These are phyloP conservation scores for Harringtonia lauricola DNA, from an alignment of 2,329 filamentous ascomycete species.

Conservation along the genomic window DNA sequence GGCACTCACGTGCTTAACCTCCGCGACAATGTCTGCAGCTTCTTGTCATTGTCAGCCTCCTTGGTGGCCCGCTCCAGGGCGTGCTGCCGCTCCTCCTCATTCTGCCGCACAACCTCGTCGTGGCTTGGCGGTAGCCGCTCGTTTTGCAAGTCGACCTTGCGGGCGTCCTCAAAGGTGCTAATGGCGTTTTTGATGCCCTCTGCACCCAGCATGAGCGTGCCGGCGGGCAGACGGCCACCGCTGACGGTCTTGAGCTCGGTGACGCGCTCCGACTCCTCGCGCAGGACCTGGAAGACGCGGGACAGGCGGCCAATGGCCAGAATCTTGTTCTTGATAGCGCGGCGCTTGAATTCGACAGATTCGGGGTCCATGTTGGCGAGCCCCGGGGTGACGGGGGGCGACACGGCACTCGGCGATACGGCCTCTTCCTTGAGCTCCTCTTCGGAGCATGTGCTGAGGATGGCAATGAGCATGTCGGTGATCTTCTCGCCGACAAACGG, in stretches of 20 bases:
- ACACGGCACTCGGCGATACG: constrained; percentile 55
- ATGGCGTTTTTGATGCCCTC: constrained; percentile 99
- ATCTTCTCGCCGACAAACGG: constrained; percentile 99
- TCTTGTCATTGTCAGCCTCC: constrained; percentile 86
- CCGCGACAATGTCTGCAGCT: constrained; percentile 75
- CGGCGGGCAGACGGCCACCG: constrained; percentile 82
- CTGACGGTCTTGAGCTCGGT: constrained; percentile 96
- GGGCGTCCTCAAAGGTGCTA: constrained; percentile 88
- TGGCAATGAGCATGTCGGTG: constrained; percentile 98
- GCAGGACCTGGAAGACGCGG: constrained; percentile 94
- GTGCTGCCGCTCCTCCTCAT: constrained; percentile 67
- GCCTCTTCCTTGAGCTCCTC: constrained; percentile 91
- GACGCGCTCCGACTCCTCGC: constrained; percentile 92
- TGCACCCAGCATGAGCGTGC: constrained; percentile 93
- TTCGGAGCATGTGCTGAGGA: constrained; percentile 97
- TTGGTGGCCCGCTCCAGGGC: constrained; percentile 77
- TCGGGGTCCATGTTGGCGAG: constrained; percentile 51
- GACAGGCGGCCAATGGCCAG: constrained; percentile 92
- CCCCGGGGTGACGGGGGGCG: constrained; percentile 51
- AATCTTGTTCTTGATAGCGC: constrained; percentile 99
- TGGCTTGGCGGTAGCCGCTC: constrained; percentile 86
- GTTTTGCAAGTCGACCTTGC: constrained; percentile 95
- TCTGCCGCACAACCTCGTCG: constrained; percentile 79
- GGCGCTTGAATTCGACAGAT: constrained; percentile 83
- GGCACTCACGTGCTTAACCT: constrained; percentile 96